Conservation (phyloP, 352 stramenopile species). For the Pythium graminicola region DNA sequence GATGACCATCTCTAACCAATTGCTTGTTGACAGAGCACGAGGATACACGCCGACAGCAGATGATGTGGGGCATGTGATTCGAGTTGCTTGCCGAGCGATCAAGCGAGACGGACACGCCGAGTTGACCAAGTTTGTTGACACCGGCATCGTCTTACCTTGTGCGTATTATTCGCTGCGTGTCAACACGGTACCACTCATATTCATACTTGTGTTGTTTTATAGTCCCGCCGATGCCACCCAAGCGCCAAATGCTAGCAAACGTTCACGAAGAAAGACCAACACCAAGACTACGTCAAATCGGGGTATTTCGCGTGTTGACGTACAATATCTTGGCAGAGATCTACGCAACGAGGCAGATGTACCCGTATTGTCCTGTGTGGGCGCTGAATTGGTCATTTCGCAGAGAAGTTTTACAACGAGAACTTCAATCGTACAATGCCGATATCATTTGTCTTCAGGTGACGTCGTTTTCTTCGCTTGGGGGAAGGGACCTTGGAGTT, state of each 20-base stretch:
- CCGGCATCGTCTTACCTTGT: conserved; percentile 83
- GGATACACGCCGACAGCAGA: conserved; percentile 58
- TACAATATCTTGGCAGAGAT: conserved; percentile 92
- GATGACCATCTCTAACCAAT: not conserved
- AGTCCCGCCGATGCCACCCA: conserved; percentile 72
- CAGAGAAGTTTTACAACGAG: conserved; percentile 83
- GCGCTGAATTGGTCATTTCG: conserved; percentile 96
- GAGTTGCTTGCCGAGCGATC: conserved; percentile 69
- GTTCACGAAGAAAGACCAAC: conserved; percentile 70
- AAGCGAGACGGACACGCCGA: conserved; percentile 44
- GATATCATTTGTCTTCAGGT: conserved; percentile 96
- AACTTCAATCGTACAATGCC: conserved; percentile 88
- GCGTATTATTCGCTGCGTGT: conserved; percentile 20
- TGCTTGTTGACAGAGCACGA: conserved; percentile 16
- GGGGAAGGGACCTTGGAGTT: not conserved
- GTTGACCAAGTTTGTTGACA: conserved; percentile 74
- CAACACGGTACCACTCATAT: not conserved
- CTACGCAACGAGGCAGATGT: conserved; percentile 89
- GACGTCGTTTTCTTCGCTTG: not conserved
- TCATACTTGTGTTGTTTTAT: conserved; percentile 4
- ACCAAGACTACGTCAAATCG: conserved; percentile 68
- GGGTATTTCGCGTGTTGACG: conserved; percentile 78
- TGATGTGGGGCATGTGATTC: conserved; percentile 74
- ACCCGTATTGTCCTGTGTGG: conserved; percentile 97
- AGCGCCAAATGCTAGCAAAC: conserved; percentile 77